A percentile compares a stretch with the other conserved stretches of the same genome.
phyloP scores from a whole-genome alignment of 2,329 filamentous ascomycete genomes.

The Bipolaris zeicola region DNA sequence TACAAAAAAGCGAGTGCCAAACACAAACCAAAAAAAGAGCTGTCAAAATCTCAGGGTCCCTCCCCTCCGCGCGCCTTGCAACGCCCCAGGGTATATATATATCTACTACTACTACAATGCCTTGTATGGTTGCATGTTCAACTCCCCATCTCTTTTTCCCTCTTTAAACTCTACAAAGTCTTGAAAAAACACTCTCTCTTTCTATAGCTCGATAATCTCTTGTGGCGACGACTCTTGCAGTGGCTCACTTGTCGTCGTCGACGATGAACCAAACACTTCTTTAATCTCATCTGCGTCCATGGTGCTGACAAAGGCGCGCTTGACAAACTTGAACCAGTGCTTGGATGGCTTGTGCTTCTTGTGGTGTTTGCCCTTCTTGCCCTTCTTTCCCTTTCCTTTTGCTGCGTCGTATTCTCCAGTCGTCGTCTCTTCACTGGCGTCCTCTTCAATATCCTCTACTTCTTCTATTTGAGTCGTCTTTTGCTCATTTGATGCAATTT shows the following conservation, averaged over 20 bases:
- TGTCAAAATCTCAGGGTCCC: neutral
- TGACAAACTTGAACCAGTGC: constrained; percentile 77
- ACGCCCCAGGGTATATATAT: constrained; percentile 2
- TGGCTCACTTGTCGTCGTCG: neutral
- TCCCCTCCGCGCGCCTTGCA: neutral
- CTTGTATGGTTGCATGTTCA: neutral
- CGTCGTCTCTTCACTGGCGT: constrained; percentile 15
- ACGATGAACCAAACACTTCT: constrained; percentile 37
- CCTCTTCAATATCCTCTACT: constrained; percentile 27
- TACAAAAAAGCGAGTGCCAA: neutral
- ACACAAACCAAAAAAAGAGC: neutral
- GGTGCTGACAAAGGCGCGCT: constrained; percentile 79
- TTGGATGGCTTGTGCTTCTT: constrained; percentile 59
- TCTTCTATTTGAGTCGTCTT: constrained; percentile 15
- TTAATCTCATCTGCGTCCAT: constrained; percentile 68
- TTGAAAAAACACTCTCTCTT: neutral
- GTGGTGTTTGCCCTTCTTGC: constrained; percentile 58
- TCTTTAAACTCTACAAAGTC: neutral
- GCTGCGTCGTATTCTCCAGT: constrained; percentile 22
- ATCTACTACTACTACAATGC: neutral
- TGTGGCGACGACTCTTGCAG: constrained; percentile 8
- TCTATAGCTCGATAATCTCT: constrained; percentile 28
- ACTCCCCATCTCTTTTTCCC: too few species aligned
- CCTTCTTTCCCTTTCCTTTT: constrained; percentile 55
- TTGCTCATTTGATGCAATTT: constrained; percentile 66